phyloP scores from a whole-genome alignment of 345 rosid species.

The Corchorus capsularis region DNA sequence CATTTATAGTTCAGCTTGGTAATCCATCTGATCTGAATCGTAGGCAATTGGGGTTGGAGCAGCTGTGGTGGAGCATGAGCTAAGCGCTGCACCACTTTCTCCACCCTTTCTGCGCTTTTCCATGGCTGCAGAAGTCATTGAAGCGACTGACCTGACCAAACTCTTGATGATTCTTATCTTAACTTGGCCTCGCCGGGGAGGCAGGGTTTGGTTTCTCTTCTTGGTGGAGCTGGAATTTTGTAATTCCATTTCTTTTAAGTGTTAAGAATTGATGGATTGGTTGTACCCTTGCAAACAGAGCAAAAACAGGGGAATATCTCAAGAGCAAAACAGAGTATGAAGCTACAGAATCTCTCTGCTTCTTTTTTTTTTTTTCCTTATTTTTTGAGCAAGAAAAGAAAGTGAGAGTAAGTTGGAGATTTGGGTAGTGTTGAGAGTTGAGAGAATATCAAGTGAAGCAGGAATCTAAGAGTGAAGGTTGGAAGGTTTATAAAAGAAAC shows the following conservation, averaged over 20 bases:
- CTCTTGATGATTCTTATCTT: no score
- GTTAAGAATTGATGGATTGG: no score
- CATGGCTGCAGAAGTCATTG: no score
- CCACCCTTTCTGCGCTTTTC: no score
- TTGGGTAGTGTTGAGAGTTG: slow-evolving; percentile 1
- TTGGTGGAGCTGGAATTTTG: no score
- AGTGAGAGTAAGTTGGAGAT: no score
- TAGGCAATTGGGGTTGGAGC: slow-evolving; percentile 11
- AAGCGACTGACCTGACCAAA: no score
- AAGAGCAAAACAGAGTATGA: background rate
- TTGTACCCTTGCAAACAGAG: background rate
- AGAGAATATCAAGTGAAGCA: background rate
- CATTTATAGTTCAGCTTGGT: background rate
- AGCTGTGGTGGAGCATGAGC: background rate
- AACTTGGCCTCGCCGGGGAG: no score
- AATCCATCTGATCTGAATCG: background rate
- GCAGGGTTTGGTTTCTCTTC: no score
- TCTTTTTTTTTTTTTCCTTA: background rate
- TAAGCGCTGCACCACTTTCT: no score
- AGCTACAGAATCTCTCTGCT: background rate
- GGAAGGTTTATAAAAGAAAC: background rate
- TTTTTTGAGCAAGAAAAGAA: background rate
- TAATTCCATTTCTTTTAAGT: no score
- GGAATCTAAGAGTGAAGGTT: background rate
- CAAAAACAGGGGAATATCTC: background rate